Conservation (phyloP, 768 basidiomycete genomes). For the Tubosaeta brunneosetosa region DNA sequence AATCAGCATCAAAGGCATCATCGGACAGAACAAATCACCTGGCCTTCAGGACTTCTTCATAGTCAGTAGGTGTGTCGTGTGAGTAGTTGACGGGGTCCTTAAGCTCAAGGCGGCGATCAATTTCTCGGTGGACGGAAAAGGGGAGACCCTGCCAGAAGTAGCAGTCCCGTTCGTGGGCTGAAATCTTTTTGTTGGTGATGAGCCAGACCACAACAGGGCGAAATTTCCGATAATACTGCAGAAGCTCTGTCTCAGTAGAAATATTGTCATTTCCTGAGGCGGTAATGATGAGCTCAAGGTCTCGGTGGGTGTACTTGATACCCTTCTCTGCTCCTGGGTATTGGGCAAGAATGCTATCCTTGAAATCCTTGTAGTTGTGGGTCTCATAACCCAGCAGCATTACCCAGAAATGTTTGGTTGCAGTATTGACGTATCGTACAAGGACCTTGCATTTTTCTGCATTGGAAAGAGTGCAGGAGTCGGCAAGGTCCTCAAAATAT, state of each 20-base stretch:
- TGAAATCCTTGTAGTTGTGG: neutral
- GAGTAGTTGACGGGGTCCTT: neutral
- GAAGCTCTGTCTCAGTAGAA: neutral
- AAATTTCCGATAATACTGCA: neutral
- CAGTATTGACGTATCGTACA: neutral
- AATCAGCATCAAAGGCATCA: neutral
- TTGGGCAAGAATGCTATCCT: neutral
- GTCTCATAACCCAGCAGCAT: neutral
- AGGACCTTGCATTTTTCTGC: conserved; percentile 3
- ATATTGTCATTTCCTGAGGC: neutral
- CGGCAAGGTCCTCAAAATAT: neutral
- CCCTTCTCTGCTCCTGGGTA: conserved; percentile 3
- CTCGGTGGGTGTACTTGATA: neutral
- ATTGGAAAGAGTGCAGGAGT: neutral
- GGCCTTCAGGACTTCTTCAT: neutral
- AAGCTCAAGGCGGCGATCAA: neutral
- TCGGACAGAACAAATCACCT: neutral
- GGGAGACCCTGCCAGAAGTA: neutral
- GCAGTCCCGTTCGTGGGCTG: neutral
- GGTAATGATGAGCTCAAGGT: neutral
- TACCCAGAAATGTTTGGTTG: conserved; percentile 3
- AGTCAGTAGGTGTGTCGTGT: neutral
- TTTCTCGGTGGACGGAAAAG: neutral
- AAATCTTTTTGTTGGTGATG: conserved; percentile 1
- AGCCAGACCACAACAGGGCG: neutral